phyloP scores from a whole-genome alignment of 176 grass and related monocot species.

The Oryza glumipatula region DNA sequence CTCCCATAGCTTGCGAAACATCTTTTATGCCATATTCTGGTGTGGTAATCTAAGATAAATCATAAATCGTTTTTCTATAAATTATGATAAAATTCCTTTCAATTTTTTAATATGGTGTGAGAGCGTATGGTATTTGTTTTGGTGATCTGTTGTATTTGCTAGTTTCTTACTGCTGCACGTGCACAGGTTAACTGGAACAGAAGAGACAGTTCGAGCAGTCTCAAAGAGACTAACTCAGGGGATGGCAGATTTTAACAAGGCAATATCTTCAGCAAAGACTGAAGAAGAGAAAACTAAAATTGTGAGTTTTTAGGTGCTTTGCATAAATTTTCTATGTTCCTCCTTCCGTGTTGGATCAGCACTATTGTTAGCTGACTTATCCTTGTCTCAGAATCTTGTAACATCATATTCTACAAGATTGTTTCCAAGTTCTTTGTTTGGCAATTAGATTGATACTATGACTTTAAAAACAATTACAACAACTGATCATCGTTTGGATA shows the following conservation, averaged over 20 bases:
- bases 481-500: conserved; percentile 32
- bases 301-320: conserved; percentile 62
- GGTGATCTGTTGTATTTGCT: background rate
- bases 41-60: background rate
- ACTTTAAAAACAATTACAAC: background rate
- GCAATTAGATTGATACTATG: background rate
- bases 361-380: conserved; percentile 1
- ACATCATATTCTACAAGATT: conserved; percentile 31
- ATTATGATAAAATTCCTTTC: background rate
- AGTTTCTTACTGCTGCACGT: conserved; percentile 45
- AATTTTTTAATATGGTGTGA: background rate
- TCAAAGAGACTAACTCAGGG: conserved; percentile 89
- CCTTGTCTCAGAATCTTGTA: conserved; percentile 21
- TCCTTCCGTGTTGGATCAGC: conserved; percentile 19
- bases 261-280: conserved; percentile 79
- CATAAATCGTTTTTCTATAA: background rate
- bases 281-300: conserved; percentile 81
- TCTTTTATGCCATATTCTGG: background rate
- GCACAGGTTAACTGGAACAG: conserved; percentile 76
- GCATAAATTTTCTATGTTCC: conserved; percentile 3
- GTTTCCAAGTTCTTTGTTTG: background rate
- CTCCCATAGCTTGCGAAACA: background rate
- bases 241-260: conserved; percentile 84
- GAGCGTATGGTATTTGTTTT: background rate
- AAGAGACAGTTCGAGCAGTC: conserved; percentile 74